A percentile compares a stretch with the other conserved stretches of the same genome.
Conservation (phyloP, 2,329 filamentous ascomycete genomes). For the Akanthomyces muscarius region DNA sequence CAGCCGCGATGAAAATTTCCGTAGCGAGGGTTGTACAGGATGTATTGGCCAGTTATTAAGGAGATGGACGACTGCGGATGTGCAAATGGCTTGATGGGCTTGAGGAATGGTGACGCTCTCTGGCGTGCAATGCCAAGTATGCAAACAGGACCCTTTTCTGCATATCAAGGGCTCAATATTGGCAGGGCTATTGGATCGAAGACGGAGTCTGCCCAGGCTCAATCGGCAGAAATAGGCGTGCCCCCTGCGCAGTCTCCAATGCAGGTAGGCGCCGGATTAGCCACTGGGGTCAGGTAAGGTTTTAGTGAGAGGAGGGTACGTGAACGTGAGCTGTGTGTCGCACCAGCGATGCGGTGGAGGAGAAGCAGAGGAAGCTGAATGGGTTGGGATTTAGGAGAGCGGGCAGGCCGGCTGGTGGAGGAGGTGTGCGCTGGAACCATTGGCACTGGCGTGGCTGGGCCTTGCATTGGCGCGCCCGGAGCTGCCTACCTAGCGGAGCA, state of each 20-base stretch:
- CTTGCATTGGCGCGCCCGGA: conserved; percentile 6
- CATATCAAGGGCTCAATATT: not conserved
- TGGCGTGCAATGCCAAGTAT: not conserved
- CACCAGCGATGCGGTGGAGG: not conserved
- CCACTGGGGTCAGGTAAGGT: not conserved
- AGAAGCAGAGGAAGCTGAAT: not conserved
- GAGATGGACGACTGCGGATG: not conserved
- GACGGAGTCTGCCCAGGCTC: not conserved
- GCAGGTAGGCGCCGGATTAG: not conserved
- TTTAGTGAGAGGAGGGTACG: not conserved
- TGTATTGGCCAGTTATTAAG: no score
- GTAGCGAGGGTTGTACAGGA: not conserved
- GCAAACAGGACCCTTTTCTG: not conserved
- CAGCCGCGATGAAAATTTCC: not conserved
- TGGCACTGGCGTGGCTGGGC: not conserved
- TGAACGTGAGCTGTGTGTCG: not conserved
- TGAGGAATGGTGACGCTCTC: not conserved
- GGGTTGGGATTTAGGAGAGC: not conserved
- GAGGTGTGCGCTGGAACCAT: not conserved
- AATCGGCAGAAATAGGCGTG: conserved; percentile 9
- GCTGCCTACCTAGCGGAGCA: not conserved
- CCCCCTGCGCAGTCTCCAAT: conserved; percentile 6
- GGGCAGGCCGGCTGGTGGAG: not conserved
- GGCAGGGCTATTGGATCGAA: conserved; percentile 2
- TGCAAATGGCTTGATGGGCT: not conserved